phyloP scores from a whole-genome alignment of 495 filamentous ascomycete species.

The Chlorociboria aeruginascens region DNA sequence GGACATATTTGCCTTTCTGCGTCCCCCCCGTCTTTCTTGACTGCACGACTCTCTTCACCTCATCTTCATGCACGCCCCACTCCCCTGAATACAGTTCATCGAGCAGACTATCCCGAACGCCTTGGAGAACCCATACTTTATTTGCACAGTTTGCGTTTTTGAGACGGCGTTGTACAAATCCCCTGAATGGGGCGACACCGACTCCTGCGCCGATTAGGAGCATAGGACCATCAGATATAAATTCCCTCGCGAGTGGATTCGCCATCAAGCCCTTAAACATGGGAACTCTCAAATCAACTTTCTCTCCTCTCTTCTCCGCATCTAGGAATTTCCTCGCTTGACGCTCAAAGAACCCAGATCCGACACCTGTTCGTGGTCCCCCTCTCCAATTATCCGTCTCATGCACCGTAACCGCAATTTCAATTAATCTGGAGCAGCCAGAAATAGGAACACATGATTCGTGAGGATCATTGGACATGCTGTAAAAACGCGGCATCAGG shows the following conservation, averaged over 20 bases:
- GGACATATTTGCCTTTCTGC: slow-evolving; percentile 62
- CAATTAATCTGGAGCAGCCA: slow-evolving; percentile 66
- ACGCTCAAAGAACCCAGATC: slow-evolving; percentile 77
- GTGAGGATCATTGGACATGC: slow-evolving; percentile 89
- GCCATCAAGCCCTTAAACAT: slow-evolving; percentile 99
- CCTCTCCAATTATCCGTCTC: slow-evolving; percentile 70
- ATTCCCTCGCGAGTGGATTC: slow-evolving; percentile 84
- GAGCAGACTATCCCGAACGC: slow-evolving; percentile 81
- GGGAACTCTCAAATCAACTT: slow-evolving; percentile 60
- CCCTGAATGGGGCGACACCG: slow-evolving; percentile 91
- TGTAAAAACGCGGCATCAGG: slow-evolving; percentile 97
- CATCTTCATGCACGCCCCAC: slow-evolving; percentile 85
- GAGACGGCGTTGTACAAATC: slow-evolving; percentile 89
- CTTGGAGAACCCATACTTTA: slow-evolving; percentile 98
- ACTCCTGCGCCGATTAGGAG: slow-evolving; percentile 93
- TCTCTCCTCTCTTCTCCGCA: slow-evolving; percentile 44
- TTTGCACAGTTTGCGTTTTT: slow-evolving; percentile 96
- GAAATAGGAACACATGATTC: slow-evolving; percentile 59
- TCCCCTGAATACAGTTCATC: slow-evolving; percentile 95
- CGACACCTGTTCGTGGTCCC: slow-evolving; percentile 55
- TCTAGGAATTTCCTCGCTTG: slow-evolving; percentile 58
- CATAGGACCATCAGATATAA: slow-evolving; percentile 89
- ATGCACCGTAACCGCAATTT: slow-evolving; percentile 91
- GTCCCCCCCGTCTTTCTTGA: slow-evolving; percentile 44
- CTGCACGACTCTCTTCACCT: slow-evolving; percentile 90